Evolutionary conservation across 208 protist genomes (phyloP), one percentile per base, ranked within the genome.

Genomic region (Kentomonas sorsogonicus): DNA sequence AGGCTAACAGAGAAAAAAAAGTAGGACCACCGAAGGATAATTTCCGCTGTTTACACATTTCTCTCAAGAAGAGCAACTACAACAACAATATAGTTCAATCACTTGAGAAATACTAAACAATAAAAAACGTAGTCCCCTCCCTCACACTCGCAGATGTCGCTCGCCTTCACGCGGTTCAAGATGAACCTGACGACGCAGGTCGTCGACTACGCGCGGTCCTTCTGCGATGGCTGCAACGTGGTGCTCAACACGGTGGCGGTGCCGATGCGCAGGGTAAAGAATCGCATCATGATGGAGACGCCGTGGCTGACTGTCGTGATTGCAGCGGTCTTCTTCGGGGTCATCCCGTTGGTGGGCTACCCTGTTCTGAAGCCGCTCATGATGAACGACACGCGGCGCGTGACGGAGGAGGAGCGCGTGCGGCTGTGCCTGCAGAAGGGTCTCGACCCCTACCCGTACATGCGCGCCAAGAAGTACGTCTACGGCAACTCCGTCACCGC

Each of bases 341-440:
- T 74, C 10, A 39, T 91, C 36, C 85, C 86, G 0, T 55, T 93
- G 1, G 11, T 91, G 13, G 27, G 47, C 4, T 90, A 92, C 50
- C 83, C 89, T 0, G 53, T 63, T n/a, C 47, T 93, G 48, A 89
- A 88, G 63, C 66, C 74, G 18, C 79, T 78, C 47, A 36, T 90
- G 23, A 64, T 69, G 33, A 60, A 67, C 16, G 83, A 84, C 55
- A 29, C 36, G 7, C 79, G 89, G 13, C 55, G 52, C 9, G 39
- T 57, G 13, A 65, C 69, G n/a, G 85, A 95, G 69, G 80, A 84
- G 63, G 85, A 95, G 63, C 82, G 85, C 20, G 89, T 93, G 61
- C 82, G 85, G 7, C 48, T 93, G 41, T 95, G 89, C 57, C 72
- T 95, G 55, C 83, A 95, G 64, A 95, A 95, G 62, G 89, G 89